Base-by-base conservation (phyloP, 2,329 filamentous ascomycete species). In the Phyllosticta citrichinensis region DNA sequence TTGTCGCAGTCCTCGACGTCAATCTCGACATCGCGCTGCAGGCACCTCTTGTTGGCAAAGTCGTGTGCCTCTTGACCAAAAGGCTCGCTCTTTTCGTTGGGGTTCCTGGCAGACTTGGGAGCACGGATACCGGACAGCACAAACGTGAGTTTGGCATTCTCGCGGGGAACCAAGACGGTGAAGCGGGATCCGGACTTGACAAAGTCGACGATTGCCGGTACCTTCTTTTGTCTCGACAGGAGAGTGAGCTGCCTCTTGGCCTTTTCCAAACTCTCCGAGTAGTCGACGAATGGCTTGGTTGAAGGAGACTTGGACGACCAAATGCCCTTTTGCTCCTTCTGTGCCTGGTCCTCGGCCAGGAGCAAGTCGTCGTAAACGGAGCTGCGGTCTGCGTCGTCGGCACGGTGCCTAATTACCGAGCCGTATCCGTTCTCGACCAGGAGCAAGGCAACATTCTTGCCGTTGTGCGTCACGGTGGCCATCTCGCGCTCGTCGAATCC, bases 111-210 rank as follows among this genome's bases (percentile, higher is more conserved):
- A 52, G 93, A 94, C 65, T 89, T 86, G 17, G 94, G 94, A 14
- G 91, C 91, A 63, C 91, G 89, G 66, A 99, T 94, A 55, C 94
- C 93, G 58, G 89, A 93, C 55, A 99, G 84, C 3, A 99, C 92
- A 71, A 99, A 87, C 1, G 93, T 99, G 63, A 99, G 81, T 79
- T 97, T 97, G 70, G 93, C 87, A 69, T 91, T 91, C 72, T 99
- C 94, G 40, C 92, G 87, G 55, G 94, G 93, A 56, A 99, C 85
- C 10, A 99, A 80, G 40, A 99, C 81, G 25, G 91, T 96, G 75
- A 97, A 99, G 66, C 94, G 85, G 51, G 92, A 96, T 30, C 89
- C 94, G n/a, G 91, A 89, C 77, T 97, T 97, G 79, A 96, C 94
- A 74, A 95, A 99, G 74, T 99, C 94, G 52, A 99, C 91, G 67